Conservation (phyloP, 345 rosid genomes). For the Trapa incisa region DNA sequence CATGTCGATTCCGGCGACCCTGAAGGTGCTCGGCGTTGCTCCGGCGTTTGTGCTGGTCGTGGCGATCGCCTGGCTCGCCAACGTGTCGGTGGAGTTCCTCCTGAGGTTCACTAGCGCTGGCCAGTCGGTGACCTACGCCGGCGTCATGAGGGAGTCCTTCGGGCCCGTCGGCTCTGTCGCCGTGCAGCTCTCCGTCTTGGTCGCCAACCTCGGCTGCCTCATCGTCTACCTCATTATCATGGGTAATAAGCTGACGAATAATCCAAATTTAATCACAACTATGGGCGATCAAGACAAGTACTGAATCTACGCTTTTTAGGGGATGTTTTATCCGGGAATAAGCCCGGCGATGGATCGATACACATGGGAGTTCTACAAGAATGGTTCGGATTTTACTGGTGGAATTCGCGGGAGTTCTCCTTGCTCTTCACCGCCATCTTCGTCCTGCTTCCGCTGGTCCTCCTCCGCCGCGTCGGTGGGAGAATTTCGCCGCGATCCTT, state of each 20-base stretch:
- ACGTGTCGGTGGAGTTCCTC: constrained; percentile 59
- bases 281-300: not conserved
- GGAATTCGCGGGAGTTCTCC: constrained; percentile 61
- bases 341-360: constrained; percentile 30
- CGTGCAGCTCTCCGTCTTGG: constrained; percentile 48
- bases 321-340: constrained; percentile 70
- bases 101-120: constrained; percentile 57
- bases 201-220: constrained; percentile 68
- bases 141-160: constrained; percentile 77
- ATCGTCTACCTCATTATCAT: constrained; percentile 65
- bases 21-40: constrained; percentile 62
- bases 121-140: constrained; percentile 49
- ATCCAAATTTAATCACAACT: not conserved
- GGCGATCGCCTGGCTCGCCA: constrained; percentile 52
- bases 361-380: constrained; percentile 74
- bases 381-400: constrained; percentile 86
- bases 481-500: not conserved
- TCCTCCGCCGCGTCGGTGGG: constrained; percentile 52
- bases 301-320: constrained; percentile 25
- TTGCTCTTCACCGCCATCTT: constrained; percentile 40
- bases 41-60: constrained; percentile 58
- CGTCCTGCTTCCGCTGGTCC: constrained; percentile 56
- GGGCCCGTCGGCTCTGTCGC: constrained; percentile 47
- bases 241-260: constrained; percentile 22
- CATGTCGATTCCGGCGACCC: constrained; percentile 83